These are phyloP conservation scores for Botrytis medusae DNA, from an alignment of 2,329 filamentous ascomycete genomes.

Conservation along the genomic window DNA sequence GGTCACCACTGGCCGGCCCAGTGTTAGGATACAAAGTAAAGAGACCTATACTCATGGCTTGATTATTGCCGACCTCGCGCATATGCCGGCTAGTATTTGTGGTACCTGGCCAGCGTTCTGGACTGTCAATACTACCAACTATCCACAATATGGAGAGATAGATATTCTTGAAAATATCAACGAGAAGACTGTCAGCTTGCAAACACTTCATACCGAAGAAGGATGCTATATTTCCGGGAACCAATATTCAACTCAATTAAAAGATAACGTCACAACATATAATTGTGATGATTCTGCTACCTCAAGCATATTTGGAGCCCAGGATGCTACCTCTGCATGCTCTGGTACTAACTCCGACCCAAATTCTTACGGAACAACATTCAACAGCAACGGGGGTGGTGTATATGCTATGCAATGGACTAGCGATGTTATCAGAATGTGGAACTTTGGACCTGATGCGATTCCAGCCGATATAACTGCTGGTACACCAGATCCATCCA, in stretches of 20 bases:
- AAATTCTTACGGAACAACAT: slow-evolving; percentile 52
- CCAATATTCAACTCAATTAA: slow-evolving; percentile 8
- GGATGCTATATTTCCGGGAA: slow-evolving; percentile 45
- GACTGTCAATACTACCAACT: slow-evolving; percentile 66
- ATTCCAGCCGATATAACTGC: slow-evolving; percentile 65
- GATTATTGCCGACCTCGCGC: slow-evolving; percentile 67
- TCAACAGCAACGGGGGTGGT: slow-evolving; percentile 65
- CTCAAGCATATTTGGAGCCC: slow-evolving; percentile 38
- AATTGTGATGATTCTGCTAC: slow-evolving; percentile 31
- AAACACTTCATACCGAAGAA: slow-evolving; percentile 59
- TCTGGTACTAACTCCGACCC: slow-evolving; percentile 42
- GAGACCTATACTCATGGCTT: slow-evolving; percentile 62
- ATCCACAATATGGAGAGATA: slow-evolving; percentile 56
- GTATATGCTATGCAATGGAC: slow-evolving; percentile 73
- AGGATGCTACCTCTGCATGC: slow-evolving; percentile 42
- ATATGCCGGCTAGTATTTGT: slow-evolving; percentile 66
- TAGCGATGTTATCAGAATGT: slow-evolving; percentile 64
- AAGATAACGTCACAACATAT: slow-evolving; percentile 24
- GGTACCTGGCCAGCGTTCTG: slow-evolving; percentile 67
- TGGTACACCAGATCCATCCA: slow-evolving; percentile 56
- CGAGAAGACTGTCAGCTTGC: slow-evolving; percentile 55
- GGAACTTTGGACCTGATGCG: slow-evolving; percentile 66
- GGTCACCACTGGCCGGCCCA: slow-evolving; percentile 60
- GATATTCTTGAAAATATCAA: slow-evolving; percentile 69
- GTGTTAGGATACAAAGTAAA: slow-evolving; percentile 66